phyloP scores from a whole-genome alignment of 345 rosid species.

The Theobroma cacao region DNA sequence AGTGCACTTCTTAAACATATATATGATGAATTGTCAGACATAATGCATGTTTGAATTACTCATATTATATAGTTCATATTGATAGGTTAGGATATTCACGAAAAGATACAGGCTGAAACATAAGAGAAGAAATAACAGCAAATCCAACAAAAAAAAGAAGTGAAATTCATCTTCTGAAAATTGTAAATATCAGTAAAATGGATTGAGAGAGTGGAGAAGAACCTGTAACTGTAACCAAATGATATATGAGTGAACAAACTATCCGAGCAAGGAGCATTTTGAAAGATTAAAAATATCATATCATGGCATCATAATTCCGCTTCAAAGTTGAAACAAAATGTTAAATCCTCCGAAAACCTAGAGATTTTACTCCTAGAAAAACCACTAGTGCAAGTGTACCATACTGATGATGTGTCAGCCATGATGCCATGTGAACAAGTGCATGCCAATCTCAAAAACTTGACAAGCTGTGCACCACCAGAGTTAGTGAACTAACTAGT shows the following conservation, averaged over 20 bases:
- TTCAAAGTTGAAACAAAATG: constrained; percentile 1
- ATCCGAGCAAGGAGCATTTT: neutral
- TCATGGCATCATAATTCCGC: neutral
- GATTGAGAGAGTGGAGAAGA: neutral
- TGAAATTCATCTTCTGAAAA: neutral
- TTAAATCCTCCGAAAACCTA: neutral
- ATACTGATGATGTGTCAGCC: constrained; percentile 8
- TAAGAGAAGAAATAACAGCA: neutral
- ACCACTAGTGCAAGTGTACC: neutral
- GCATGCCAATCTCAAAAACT: constrained; percentile 33
- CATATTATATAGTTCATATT: neutral
- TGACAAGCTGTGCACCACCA: constrained; percentile 24
- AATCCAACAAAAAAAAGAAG: neutral
- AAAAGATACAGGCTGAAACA: neutral
- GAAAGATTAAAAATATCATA: neutral
- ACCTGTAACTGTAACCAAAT: neutral
- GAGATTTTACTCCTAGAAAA: constrained; percentile 16
- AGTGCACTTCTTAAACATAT: neutral
- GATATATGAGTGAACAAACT: neutral
- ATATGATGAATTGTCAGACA: neutral
- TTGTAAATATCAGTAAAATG: neutral
- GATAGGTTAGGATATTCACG: neutral
- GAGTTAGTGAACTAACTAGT: neutral
- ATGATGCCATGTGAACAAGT: neutral
- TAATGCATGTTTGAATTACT: neutral